These are phyloP conservation scores for Cryptococcus amylolentus DNA, from an alignment of 1,284 basidiomycete species.

Conservation along the genomic window DNA sequence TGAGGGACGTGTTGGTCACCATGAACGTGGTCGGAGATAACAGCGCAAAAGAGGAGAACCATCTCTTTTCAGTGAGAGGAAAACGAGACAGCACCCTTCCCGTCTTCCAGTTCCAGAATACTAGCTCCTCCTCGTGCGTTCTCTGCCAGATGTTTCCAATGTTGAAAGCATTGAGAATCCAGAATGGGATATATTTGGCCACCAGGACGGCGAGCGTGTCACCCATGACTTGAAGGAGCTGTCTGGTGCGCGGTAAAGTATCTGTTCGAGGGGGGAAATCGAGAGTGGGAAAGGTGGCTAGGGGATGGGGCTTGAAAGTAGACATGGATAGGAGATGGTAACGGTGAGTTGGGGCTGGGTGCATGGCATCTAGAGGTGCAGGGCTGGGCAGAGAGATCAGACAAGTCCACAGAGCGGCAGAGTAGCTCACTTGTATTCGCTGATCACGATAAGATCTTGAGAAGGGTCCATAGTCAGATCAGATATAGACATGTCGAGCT, in stretches of 20 bases:
- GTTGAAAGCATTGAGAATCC: constrained; percentile 32
- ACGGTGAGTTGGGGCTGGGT: constrained; percentile 29
- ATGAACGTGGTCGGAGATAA: constrained; percentile 34
- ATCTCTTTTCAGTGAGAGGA: constrained; percentile 26
- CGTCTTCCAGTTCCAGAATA: constrained; percentile 50
- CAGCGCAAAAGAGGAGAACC: constrained; percentile 34
- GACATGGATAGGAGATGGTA: constrained; percentile 46
- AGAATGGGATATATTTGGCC: constrained; percentile 26
- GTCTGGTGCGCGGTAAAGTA: constrained; percentile 28
- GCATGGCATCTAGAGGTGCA: background rate
- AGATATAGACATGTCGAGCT: constrained; percentile 38
- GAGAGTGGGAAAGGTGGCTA: constrained; percentile 30
- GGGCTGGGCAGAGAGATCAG: constrained; percentile 3
- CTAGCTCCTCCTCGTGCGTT: constrained; percentile 41
- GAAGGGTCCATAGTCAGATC: constrained; percentile 50
- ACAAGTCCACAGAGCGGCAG: background rate
- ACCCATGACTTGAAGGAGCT: constrained; percentile 47
- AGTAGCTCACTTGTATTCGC: constrained; percentile 35
- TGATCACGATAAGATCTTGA: constrained; percentile 47
- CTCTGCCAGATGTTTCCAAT: constrained; percentile 12
- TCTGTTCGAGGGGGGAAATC: constrained; percentile 37
- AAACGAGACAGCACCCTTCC: constrained; percentile 37
- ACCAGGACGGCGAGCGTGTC: constrained; percentile 45
- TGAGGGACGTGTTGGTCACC: constrained; percentile 28
- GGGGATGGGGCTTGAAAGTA: constrained; percentile 42